A percentile compares a stretch with the other conserved stretches of the same genome.
These are phyloP conservation scores for Aspergillus udagawae DNA, from an alignment of 2,329 filamentous ascomycete species.

Conservation along the genomic window DNA sequence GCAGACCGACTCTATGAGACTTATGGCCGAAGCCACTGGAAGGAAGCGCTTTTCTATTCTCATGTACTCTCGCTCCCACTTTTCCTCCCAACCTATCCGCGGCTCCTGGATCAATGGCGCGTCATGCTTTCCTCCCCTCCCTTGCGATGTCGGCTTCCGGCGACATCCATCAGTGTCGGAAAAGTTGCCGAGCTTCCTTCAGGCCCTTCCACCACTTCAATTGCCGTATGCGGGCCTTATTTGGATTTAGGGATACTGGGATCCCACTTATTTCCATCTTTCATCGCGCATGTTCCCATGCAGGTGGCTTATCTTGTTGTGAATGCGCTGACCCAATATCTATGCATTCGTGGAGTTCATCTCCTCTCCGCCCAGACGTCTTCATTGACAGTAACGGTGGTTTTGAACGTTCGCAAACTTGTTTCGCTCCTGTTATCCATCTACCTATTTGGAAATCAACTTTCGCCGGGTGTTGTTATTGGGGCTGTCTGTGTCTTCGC, in stretches of 20 bases:
- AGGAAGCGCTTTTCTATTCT: constrained; percentile 94
- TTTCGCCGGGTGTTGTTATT: constrained; percentile 70
- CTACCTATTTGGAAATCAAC: constrained; percentile 83
- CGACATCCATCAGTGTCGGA: constrained; percentile 1
- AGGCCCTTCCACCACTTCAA: neutral
- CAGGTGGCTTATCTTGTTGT: constrained; percentile 39
- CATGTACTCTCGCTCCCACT: constrained; percentile 49
- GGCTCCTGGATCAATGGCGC: constrained; percentile 34
- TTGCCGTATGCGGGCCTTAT: constrained; percentile 41
- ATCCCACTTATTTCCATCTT: constrained; percentile 11
- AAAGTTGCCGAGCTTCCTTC: neutral
- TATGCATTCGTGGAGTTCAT: constrained; percentile 94
- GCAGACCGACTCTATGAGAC: constrained; percentile 83
- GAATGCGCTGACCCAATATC: constrained; percentile 79
- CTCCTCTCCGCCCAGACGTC: constrained; percentile 84
- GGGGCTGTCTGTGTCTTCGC: constrained; percentile 85
- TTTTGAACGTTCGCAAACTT: constrained; percentile 91
- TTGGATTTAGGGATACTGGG: neutral
- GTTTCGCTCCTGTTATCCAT: constrained; percentile 89
- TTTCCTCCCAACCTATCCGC: constrained; percentile 36
- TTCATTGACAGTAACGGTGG: constrained; percentile 92
- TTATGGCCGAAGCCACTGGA: constrained; percentile 81
- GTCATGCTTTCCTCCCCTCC: constrained; percentile 32
- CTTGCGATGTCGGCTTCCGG: constrained; percentile 22
- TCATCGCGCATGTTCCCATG: constrained; percentile 28